These are phyloP conservation scores for Colletotrichum liaoningense DNA, from an alignment of 2,329 filamentous ascomycete species.

Conservation along the genomic window DNA sequence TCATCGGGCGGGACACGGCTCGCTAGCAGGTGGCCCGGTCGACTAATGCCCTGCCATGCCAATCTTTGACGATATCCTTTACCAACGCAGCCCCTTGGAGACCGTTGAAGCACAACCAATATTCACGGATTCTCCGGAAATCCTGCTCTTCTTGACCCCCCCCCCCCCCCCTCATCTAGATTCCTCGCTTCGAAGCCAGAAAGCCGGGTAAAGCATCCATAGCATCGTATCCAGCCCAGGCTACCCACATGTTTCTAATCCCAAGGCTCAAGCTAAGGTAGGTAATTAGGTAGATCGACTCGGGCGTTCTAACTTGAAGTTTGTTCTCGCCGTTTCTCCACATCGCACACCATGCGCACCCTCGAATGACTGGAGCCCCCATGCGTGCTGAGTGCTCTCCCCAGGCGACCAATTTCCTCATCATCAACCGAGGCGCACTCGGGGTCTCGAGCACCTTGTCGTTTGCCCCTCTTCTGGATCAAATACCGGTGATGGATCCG, in stretches of 20 bases:
- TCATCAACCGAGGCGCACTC: constrained; percentile 1
- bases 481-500: constrained; percentile 17
- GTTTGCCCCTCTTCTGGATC: constrained; percentile 1
- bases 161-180: not conserved
- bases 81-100: constrained; percentile 12
- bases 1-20: constrained; percentile 31
- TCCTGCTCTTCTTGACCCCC: not conserved
- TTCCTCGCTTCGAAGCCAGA: not conserved
- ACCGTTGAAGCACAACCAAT: constrained; percentile 22
- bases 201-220: not conserved
- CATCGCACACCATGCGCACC: constrained; percentile 12
- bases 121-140: not conserved
- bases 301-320: constrained; percentile 1
- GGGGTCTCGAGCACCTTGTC: not conserved
- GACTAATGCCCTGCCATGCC: constrained; percentile 14
- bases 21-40: constrained; percentile 10
- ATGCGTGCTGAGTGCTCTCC: not conserved
- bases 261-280: not conserved
- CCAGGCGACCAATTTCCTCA: constrained; percentile 2
- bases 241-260: not conserved
- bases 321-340: constrained; percentile 15
- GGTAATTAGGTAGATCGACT: not conserved
- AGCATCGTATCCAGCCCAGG: not conserved
- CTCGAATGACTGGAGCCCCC: not conserved
- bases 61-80: constrained; percentile 13